Evolutionary conservation across 139 green algal species (phyloP), one percentile per base, ranked within the genome.

Genomic region (Coelastrella sp.): DNA sequence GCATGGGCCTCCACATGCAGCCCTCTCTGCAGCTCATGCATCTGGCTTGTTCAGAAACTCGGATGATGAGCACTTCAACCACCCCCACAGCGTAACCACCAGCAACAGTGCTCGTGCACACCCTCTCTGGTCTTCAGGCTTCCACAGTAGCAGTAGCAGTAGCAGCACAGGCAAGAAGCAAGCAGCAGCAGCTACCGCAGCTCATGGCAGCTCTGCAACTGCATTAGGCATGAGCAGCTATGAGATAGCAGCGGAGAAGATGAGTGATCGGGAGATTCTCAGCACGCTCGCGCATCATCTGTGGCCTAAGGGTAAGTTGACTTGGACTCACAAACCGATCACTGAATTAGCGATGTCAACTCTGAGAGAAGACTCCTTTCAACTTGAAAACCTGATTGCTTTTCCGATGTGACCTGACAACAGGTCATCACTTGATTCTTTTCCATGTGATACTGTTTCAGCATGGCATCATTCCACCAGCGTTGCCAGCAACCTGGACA

Each of bases 211-310:
- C 20, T 56, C 32, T 10, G 6, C 66, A 19, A 5, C 65, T 20
- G 66, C 83, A 8, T 73, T 58, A 83, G 84, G 84, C 6, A 61
- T 64, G 16, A 89, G 71, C 84, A 89, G 57, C 71, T 89, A 92
- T 61, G 91, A 90, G 77, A n/a, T 73, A 8, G 87, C 83, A 57
- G 91, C 83, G 3, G 92, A 94, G 75, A 85, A 90, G 54, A 94
- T 96, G 94, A 88, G 58, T 20, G 93, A 96, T 58, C 23, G n/a
- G 11, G 90, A 93, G n/a, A 96, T 97, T 91, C 76, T 97, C 73
- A n/a, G 57, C 2, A 91, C 87, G 0, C 90, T 97, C 22, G 68
- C 89, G 0, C 58, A 59, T 47, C 92, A 95, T 83, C 79, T 94
- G 0, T 92, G 86, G 87, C 88, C 90, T 2, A 74, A 66, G 83